Conservation (phyloP, 106 monocot genomes). For the Allium cepa region DNA sequence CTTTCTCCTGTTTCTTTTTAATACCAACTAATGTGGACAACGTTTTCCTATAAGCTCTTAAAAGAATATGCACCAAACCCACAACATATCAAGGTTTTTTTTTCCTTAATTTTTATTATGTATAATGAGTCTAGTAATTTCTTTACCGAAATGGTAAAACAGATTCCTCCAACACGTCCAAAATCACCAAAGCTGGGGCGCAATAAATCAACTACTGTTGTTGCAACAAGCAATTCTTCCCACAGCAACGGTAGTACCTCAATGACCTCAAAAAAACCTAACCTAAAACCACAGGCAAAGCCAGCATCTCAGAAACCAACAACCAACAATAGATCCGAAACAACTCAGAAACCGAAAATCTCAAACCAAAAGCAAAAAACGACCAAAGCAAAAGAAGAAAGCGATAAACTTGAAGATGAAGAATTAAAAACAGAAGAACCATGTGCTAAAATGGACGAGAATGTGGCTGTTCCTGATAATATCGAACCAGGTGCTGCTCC, state of each 20-base stretch:
- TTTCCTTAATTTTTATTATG: neutral
- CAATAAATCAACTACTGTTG: conserved; percentile 32
- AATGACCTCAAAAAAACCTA: conserved; percentile 22
- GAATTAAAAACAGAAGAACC: conserved; percentile 1
- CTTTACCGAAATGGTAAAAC: neutral
- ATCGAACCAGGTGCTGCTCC: neutral
- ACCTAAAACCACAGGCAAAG: conserved; percentile 31
- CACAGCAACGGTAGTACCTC: conserved; percentile 16
- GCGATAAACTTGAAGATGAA: neutral
- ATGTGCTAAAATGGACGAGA: neutral
- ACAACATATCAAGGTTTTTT: neutral
- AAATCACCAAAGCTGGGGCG: conserved; percentile 88
- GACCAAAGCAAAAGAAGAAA: conserved; percentile 12
- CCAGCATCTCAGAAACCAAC: conserved; percentile 30
- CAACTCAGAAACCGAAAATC: conserved; percentile 13
- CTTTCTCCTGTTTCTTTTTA: too few relatives aligned
- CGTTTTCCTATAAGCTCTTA: neutral
- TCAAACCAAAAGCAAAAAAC: conserved; percentile 21
- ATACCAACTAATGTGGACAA: too few relatives aligned
- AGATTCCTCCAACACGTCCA: conserved; percentile 83
- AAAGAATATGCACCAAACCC: neutral
- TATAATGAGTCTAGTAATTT: neutral
- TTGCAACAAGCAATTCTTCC: conserved; percentile 3
- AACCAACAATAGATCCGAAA: conserved; percentile 20
- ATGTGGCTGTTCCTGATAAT: neutral